Evolutionary conservation across 768 basidiomycete genomes (phyloP), one percentile per base, ranked within the genome.

Genomic region (Botryobasidium botryosum): DNA sequence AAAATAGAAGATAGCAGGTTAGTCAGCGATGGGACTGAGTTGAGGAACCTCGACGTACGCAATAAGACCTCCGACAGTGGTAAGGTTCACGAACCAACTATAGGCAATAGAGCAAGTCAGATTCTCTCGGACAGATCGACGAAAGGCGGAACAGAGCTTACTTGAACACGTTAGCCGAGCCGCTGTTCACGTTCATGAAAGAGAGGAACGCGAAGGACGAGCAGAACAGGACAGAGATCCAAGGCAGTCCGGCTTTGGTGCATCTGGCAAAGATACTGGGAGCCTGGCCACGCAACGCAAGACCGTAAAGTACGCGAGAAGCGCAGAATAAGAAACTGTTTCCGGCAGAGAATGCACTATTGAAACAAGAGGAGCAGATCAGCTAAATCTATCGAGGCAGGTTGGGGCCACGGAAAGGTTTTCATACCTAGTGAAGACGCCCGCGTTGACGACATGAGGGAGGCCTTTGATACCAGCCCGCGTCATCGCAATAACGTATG

Each of bases 401-500:
- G n/a, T n/a, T n/a, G n/a, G n/a, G n/a, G n/a, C n/a, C n/a, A n/a
- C n/a, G n/a, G n/a, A n/a, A n/a, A n/a, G n/a, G n/a, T n/a, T n/a
- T n/a, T 10, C 32, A 33, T 33, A 58, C n/a, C 37, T 44, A 39
- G 51, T 71, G 55, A 86, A 71, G 53, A 85, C 65, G 44, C 65
- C 67, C 8, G 72, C 81, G 54, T 86, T 86, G 59, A 86, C 68
- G 54, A 86, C 70, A 37, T 72, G 71, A 5, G 74, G 74, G 26
- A 81, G 63, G 7, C 66, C 74, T 2, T 17, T 75, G 56, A 85
- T 71, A 8, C 83, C 79, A 1, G 80, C 77, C 32, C 70, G 67
- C 36, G 62, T 68, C 51, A 88, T 75, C 17, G 83, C 85, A 50
- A 88, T 78, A 44, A 88, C 85, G 60, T 83, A 91, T 2, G 86